Evolutionary conservation across 2,329 filamentous ascomycete species (phyloP), one percentile per base, ranked within the genome.

Genomic region (Pseudocercospora pini-densiflorae): DNA sequence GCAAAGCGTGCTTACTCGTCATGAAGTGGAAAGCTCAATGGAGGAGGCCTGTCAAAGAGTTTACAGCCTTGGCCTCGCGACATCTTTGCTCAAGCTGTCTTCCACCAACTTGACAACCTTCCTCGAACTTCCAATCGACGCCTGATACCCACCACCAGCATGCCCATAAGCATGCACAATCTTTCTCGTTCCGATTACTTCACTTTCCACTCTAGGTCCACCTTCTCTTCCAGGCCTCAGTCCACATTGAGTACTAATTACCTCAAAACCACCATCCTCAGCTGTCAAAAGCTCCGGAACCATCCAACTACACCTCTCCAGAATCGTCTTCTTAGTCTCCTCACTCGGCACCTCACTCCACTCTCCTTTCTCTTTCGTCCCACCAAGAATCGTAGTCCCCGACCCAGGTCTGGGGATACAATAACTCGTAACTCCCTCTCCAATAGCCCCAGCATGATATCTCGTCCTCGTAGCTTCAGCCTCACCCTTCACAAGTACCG

Each of bases 81-180:
- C 55, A 45, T 43, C 49, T 10, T n/a, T 43, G 9, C 60, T 72
- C 49, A 76, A 9, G 66, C 71, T 71, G 61, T 76, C 74, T 49
- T 67, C 62, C 14, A 78, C 73, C 67, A 78, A 57, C 45, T 55
- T 66, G 49, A 74, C 40, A 3, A 75, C 73, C 62, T 71, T 62
- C 55, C 71, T 74, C 49, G 74, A 72, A 60, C 62, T 63, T 5
- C 76, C 76, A 16, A 77, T 63, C 16, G 73, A 76, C 57, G 77
- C 76, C 70, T 78, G 76, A 70, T 75, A 81, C 62, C 82, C 82
- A 49, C 78, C 81, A 2, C 81, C 81, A 23, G 77, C 79, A 79
- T 84, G 81, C 12, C 82, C 83, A 78, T 84, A 85, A 60, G 77
- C 74, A 78, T 84, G 82, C 43, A 83, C 78, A 9, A 83, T 75